phyloP scores from a whole-genome alignment of 2,329 filamentous ascomycete genomes.

The Cercospora beticola region DNA sequence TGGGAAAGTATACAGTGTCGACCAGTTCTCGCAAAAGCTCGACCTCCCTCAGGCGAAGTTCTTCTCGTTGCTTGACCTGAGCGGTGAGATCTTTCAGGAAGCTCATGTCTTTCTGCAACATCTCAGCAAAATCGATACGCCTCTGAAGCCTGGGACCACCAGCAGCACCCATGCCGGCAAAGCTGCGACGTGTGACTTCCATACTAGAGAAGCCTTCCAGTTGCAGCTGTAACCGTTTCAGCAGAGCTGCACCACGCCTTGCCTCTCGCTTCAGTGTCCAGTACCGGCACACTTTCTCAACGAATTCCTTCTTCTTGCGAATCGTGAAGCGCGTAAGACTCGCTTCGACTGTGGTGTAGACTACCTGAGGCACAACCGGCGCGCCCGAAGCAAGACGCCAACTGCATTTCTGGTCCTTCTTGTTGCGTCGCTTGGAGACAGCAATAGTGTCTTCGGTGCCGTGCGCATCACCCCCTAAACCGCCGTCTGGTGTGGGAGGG shows the following conservation, averaged over 20 bases:
- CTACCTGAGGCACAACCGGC: constrained; percentile 85
- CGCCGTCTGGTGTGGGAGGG: constrained; percentile 49
- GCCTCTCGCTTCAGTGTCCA: constrained; percentile 97
- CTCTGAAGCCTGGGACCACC: constrained; percentile 75
- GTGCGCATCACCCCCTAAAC: constrained; percentile 44
- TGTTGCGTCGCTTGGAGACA: constrained; percentile 60
- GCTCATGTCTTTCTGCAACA: constrained; percentile 72
- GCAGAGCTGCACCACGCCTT: constrained; percentile 80
- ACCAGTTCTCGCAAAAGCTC: constrained; percentile 76
- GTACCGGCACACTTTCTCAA: constrained; percentile 90
- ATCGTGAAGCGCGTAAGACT: constrained; percentile 81
- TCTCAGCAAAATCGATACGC: constrained; percentile 84
- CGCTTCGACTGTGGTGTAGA: constrained; percentile 81
- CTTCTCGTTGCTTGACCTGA: constrained; percentile 72
- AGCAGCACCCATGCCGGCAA: constrained; percentile 86
- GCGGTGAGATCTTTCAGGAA: constrained; percentile 70
- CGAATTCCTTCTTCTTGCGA: constrained; percentile 85
- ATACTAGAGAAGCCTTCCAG: constrained; percentile 96
- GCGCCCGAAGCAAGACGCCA: constrained; percentile 96
- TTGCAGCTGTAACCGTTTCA: constrained; percentile 90
- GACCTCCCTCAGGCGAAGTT: constrained; percentile 71
- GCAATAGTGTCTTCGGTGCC: constrained; percentile 54
- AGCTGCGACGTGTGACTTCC: constrained; percentile 93
- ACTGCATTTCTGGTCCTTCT: constrained; percentile 62
- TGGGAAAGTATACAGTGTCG: constrained; percentile 88